Base-by-base conservation (phyloP, 2,329 filamentous ascomycete species). In the Blumeriella jaapii region DNA sequence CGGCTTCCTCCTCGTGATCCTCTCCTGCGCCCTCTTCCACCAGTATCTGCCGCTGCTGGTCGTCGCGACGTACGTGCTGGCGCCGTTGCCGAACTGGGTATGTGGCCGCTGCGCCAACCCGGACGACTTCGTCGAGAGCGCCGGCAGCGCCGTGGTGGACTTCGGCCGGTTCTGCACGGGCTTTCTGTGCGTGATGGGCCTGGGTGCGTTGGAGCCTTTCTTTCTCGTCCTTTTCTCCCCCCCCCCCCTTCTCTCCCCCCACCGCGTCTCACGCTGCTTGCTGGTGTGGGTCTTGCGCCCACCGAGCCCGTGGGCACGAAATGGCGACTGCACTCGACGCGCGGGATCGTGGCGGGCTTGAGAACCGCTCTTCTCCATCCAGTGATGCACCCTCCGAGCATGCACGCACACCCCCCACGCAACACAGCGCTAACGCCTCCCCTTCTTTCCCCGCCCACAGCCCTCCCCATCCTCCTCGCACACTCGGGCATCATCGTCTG, bases 1-100 rank as follows among this genome's bases (percentile, higher is more conserved):
- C 54, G 91, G 91, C 53, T 98, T 98, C 67, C 83, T 98, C 54
- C 85, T 98, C 50, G 91, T 96, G 51, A 98, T 98, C 62, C 82
- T 98, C 54, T 95, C 87, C 45, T 93, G 87, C 58, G 91, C 91
- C 32, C 76, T 98, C 50, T 98, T 82, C 73, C 74, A 89, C 58
- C 84, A 85, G 62, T 98, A 93, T 74, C 84, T 91, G 54, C 86
- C 91, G 37, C 76, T 98, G 46, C 75, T 96, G 46, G 91, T 98
- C 51, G 91, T 98, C 45, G 89, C 78, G 51, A 96, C 89, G 52
- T 98, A 95, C 66, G 75, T 95, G 47, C 60, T 96, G 52, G 91
- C 91, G 37, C 91, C 91, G 18, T 62, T 98, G 39, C 91, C 91
- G 44, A 98, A 98, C 72, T 96, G 86, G 83, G 80, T 96, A 61